Base-by-base conservation (phyloP, 2,329 filamentous ascomycete genomes). In the Colletotrichum sp. region DNA sequence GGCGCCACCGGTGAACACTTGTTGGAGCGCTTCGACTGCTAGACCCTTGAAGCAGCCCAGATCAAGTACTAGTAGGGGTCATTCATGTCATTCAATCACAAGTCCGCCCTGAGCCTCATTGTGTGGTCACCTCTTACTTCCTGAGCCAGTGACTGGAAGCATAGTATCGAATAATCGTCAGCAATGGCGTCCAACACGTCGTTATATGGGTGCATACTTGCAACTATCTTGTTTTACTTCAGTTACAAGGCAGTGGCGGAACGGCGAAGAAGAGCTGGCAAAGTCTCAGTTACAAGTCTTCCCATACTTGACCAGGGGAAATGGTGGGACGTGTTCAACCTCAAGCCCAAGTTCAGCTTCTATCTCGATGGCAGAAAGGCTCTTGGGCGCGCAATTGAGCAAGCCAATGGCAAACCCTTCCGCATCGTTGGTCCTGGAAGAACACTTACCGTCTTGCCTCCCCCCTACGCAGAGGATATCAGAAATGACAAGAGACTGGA, bases 391-490 rank as follows among this genome's bases (percentile, higher is more conserved):
- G 44, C 44, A 21, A 49, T 66, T 7, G 1, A 66, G 15, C 3
- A 66, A 30, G 13, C 36, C 24, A 18, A 49, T 15, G 63, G 63
- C 63, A 66, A 66, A 18, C 63, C 63, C 15, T 66, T 66, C 16
- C 63, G 63, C 24, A 32, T 66, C 36, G 21, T 66, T 18, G 63
- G 63, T 6, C 63, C 63, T 24, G 63, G 63, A 8, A 49, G 34
- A 26, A 24, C 12, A n/a, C 63, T 66, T 18, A 28, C 34, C 24
- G 63, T 66, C 26, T 21, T 52, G 44, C 44, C 44, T 21, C 44
- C 16, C n/a, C 90, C 77, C 79, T 90, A 52, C n/a, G 44, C 44
- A 0, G 44, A 52, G 9, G 44, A 52, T 7, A 52, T 52, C 0
- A 52, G 44, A 1, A 52, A 52, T 52, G 44, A 52, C 44, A 52